phyloP scores from a whole-genome alignment of 179 eudicot genomes.

The Actinidia chinensis region DNA sequence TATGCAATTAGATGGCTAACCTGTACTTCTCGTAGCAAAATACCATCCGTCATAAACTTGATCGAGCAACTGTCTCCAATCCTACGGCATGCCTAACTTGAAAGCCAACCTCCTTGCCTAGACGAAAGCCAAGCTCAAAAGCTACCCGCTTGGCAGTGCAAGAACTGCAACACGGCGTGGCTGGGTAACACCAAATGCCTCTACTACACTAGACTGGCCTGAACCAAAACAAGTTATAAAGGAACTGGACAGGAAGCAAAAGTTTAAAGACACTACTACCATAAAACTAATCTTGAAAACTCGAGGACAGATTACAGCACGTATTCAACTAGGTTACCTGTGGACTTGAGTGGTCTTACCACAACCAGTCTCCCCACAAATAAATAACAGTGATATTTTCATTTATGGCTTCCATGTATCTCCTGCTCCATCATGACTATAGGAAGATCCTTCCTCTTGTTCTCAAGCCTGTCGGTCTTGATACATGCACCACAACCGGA shows the following conservation, averaged over 20 bases:
- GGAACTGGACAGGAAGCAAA: constrained; percentile 51
- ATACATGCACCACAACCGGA: constrained; percentile 70
- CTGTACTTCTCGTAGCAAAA: constrained; percentile 82
- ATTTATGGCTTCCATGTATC: constrained; percentile 94
- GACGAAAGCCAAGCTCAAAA: constrained; percentile 71
- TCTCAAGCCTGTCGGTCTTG: constrained; percentile 73
- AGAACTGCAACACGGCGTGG: constrained; percentile 97
- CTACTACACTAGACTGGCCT: constrained; percentile 35
- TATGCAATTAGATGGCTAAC: constrained; percentile 29
- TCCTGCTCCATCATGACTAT: constrained; percentile 97
- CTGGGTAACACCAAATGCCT: constrained; percentile 94
- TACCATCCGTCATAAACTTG: constrained; percentile 98
- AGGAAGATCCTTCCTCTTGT: constrained; percentile 72
- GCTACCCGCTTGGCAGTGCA: constrained; percentile 91
- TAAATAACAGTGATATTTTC: constrained; percentile 59
- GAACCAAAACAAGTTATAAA: constrained; percentile 92
- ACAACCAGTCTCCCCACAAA: constrained; percentile 94
- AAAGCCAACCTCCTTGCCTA: constrained; percentile 91
- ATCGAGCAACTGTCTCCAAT: constrained; percentile 73
- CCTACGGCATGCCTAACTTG: constrained; percentile 85
- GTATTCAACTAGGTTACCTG: constrained; percentile 49
- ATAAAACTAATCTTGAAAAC: constrained; percentile 11
- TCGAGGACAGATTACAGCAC: neutral
- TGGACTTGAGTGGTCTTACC: constrained; percentile 99
- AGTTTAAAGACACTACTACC: neutral